Percentiles rank a stretch among this genome's conserved stretches.
Conservation (phyloP, 148 eudicot species). For the Vaccinium macrocarpon region DNA sequence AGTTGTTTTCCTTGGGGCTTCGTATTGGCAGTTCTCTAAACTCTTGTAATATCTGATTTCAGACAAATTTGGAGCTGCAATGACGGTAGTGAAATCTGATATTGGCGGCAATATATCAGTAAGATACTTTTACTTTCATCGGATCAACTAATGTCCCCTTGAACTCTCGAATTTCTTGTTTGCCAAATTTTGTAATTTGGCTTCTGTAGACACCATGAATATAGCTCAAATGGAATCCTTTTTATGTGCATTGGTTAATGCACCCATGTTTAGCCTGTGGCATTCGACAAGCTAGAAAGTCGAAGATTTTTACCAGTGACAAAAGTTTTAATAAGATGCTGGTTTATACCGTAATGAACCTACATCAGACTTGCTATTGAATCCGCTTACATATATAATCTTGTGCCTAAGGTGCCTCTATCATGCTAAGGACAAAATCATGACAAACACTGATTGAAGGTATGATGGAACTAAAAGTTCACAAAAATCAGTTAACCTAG, state of each 20-base stretch:
- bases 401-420: neutral
- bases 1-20: neutral
- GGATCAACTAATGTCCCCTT: neutral
- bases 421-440: neutral
- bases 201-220: neutral
- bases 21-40: neutral
- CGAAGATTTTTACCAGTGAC: neutral
- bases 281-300: neutral
- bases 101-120: conserved; percentile 78
- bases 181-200: neutral
- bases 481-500: neutral
- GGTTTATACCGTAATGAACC: neutral
- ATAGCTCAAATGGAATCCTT: neutral
- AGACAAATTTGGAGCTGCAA: conserved; percentile 90
- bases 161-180: neutral
- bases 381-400: neutral
- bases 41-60: conserved; percentile 15
- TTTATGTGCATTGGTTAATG: neutral
- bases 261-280: neutral
- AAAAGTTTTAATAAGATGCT: neutral
- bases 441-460: neutral
- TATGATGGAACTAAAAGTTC: neutral
- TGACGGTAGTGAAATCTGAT: conserved; percentile 84
- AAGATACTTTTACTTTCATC: conserved; percentile 16
- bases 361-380: conserved; percentile 4